These are phyloP conservation scores for Aspergillus conjunctus DNA, from an alignment of 495 filamentous ascomycete species.

Conservation along the genomic window DNA sequence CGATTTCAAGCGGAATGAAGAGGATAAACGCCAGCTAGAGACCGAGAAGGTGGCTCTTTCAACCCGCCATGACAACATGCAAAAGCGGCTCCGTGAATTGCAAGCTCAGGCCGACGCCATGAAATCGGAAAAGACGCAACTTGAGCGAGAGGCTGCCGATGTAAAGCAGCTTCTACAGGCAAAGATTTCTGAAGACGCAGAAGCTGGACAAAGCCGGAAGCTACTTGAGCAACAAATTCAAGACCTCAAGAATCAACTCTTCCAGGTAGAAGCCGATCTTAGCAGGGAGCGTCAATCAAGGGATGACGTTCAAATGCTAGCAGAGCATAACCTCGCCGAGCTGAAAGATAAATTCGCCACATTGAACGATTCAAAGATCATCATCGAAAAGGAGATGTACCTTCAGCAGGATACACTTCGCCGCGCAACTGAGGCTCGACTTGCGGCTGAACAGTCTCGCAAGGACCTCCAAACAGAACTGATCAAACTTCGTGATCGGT, in stretches of 20 bases:
- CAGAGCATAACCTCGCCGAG: conserved; percentile 81
- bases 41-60: conserved; percentile 69
- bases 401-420: conserved; percentile 94
- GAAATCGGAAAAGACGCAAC: conserved; percentile 75
- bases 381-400: conserved; percentile 97
- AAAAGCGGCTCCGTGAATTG: conserved; percentile 75
- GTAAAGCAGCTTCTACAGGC: conserved; percentile 84
- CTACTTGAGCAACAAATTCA: conserved; percentile 85
- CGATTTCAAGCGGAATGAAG: conserved; percentile 76
- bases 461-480: conserved; percentile 88
- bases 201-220: conserved; percentile 81
- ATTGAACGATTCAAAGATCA: conserved; percentile 95
- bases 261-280: conserved; percentile 82
- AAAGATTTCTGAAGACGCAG: conserved; percentile 84
- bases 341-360: conserved; percentile 81
- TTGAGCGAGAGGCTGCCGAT: conserved; percentile 87
- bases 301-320: conserved; percentile 89
- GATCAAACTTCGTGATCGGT: conserved; percentile 77
- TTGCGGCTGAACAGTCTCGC: conserved; percentile 78
- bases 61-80: conserved; percentile 77
- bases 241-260: conserved; percentile 82
- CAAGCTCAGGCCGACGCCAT: conserved; percentile 87
- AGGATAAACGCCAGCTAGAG: conserved; percentile 75
- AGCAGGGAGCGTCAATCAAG: conserved; percentile 93
- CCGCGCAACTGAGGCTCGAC: conserved; percentile 78